Conservation (phyloP, 768 basidiomycete genomes). For the Suillus luteus region DNA sequence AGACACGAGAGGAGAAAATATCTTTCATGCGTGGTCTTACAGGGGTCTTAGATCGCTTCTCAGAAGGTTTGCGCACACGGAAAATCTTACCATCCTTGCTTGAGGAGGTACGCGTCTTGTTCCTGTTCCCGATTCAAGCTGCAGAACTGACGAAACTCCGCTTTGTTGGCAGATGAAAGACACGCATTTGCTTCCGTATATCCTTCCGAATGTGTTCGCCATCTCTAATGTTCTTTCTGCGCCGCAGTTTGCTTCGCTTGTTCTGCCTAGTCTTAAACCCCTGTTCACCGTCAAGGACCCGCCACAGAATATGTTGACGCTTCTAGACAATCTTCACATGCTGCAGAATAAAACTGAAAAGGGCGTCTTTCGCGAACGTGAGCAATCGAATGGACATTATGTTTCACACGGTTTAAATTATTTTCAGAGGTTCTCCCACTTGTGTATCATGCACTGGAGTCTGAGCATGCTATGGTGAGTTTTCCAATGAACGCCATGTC, state of each 20-base stretch:
- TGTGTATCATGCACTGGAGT: constrained; percentile 94
- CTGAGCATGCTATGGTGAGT: constrained; percentile 83
- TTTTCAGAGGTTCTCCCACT: constrained; percentile 87
- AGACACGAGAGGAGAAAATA: constrained; percentile 93
- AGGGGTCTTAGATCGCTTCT: constrained; percentile 79
- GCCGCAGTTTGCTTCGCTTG: constrained; percentile 75
- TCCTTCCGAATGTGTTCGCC: constrained; percentile 92
- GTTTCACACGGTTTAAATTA: not conserved
- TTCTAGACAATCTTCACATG: constrained; percentile 86
- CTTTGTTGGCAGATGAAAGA: constrained; percentile 79
- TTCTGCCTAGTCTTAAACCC: constrained; percentile 87
- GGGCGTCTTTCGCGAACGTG: constrained; percentile 84
- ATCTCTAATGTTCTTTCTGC: constrained; percentile 81
- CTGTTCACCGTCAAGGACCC: constrained; percentile 91
- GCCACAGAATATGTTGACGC: constrained; percentile 94
- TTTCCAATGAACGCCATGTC: constrained; percentile 4
- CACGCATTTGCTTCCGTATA: constrained; percentile 86
- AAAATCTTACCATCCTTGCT: constrained; percentile 92
- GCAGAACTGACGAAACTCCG: constrained; percentile 5
- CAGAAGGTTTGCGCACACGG: constrained; percentile 79
- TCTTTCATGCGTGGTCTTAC: constrained; percentile 93
- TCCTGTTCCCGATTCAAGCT: constrained; percentile 8
- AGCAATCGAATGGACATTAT: constrained; percentile 26
- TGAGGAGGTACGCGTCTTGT: constrained; percentile 73
- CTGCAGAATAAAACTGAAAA: constrained; percentile 91